These are phyloP conservation scores for Xeromyces bisporus DNA, from an alignment of 495 filamentous ascomycete genomes.

Conservation along the genomic window DNA sequence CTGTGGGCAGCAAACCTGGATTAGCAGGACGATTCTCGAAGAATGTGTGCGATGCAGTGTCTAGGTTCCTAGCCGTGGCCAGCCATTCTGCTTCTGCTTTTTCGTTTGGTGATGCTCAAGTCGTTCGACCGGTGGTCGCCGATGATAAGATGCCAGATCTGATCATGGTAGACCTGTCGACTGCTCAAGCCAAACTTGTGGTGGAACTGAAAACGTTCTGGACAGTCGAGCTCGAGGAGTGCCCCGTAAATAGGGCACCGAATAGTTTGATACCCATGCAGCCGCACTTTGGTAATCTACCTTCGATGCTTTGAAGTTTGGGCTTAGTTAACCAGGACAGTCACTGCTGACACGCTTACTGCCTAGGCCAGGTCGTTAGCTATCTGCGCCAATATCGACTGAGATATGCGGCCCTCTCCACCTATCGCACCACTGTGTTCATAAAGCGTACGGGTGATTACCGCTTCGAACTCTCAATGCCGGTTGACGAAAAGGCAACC, in stretches of 20 bases:
- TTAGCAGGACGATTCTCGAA: neutral
- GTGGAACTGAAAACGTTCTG: constrained; percentile 1
- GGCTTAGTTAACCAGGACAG: too few species aligned
- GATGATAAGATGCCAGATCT: too few species aligned
- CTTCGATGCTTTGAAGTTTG: too few species aligned
- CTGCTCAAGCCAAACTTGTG: too few species aligned
- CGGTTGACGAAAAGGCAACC: neutral
- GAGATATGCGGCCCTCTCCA: neutral
- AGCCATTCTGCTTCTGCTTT: neutral
- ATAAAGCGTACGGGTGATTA: neutral
- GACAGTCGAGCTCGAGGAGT: neutral
- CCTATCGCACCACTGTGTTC: constrained; percentile 1
- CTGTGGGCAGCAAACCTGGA: neutral
- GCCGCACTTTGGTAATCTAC: neutral
- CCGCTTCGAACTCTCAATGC: neutral
- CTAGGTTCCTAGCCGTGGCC: neutral
- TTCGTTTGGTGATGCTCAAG: neutral
- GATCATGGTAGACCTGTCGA: too few species aligned
- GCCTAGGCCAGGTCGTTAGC: neutral
- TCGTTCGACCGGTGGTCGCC: too few species aligned
- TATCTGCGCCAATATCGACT: neutral
- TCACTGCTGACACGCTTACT: too few species aligned
- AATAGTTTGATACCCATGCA: too few species aligned
- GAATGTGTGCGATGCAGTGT: neutral
- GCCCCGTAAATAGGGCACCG: too few species aligned